Evolutionary conservation across 2,329 filamentous ascomycete species (phyloP), one percentile per base, ranked within the genome.

Genomic region (Pseudogymnoascus sp.): DNA sequence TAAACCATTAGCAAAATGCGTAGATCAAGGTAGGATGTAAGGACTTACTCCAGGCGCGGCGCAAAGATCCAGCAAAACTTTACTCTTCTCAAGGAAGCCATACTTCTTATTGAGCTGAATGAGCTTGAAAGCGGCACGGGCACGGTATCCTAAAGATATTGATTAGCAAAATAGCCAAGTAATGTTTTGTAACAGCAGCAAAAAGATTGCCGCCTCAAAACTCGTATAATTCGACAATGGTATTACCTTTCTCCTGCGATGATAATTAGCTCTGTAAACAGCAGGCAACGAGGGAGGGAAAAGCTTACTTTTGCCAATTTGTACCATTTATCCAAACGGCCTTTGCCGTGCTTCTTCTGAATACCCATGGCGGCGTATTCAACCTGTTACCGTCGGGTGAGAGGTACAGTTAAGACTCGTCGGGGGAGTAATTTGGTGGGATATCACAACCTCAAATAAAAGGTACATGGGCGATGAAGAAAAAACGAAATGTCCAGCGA

Each of bases 91-190:
- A 70, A 99, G 81, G 77, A 99, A 99, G 69, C 91, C 90, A 88
- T 96, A 99, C 76, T 97, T 97, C 79, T 97, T 97, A 80, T 99
- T 99, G 71, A 99, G 81, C 76, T 99, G 93, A 70, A 99, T 93
- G 71, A 99, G 80, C 80, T 99, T 99, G 84, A 97, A 97, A 64
- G 95, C 93, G 70, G 95, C 93, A 83, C 95, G 86, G 66, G 95
- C 93, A 72, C 95, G 84, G 75, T 97, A 99, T 67, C 95, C 95
- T 62, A 10, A 57, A 34, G 8, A 16, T 57, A 57, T 57, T 34
- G 29, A 57, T 57, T 57, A 57, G 51, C 16, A 57, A 57, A 57
- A 34, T 12, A n/a, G 29, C 29, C 51, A 57, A 12, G 11, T 18
- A 18, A 57, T 57, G 51, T 34, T 34, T 57, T 34, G 34, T 4